phyloP scores from a whole-genome alignment of 306 rosid genomes.

The Inga leiocalycina region DNA sequence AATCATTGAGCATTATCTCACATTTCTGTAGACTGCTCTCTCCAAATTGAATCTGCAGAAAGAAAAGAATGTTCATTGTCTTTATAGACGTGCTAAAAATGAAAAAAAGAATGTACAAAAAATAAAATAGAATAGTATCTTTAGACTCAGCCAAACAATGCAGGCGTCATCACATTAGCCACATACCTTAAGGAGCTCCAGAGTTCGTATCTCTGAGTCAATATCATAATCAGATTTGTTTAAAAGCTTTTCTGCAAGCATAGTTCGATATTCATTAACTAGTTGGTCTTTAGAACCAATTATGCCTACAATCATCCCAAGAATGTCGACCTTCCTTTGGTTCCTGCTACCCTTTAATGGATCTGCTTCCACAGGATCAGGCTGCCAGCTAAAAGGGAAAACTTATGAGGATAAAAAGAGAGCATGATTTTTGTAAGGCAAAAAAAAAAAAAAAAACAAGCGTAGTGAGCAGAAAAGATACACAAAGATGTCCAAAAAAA shows the following conservation, averaged over 20 bases:
- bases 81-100: slow-evolving; percentile 16
- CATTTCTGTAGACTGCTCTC: slow-evolving; percentile 97
- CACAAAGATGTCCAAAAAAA: neutral
- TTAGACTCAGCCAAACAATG: slow-evolving; percentile 28
- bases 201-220: slow-evolving; percentile 89
- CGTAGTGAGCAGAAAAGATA: slow-evolving; percentile 16
- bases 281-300: slow-evolving; percentile 96
- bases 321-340: slow-evolving; percentile 92
- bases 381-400: slow-evolving; percentile 84
- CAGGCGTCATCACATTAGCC: slow-evolving; percentile 10
- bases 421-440: slow-evolving; percentile 13
- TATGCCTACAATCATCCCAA: slow-evolving; percentile 95
- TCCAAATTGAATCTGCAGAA: slow-evolving; percentile 89
- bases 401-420: slow-evolving; percentile 11
- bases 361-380: slow-evolving; percentile 98
- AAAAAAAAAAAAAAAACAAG: neutral
- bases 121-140: neutral
- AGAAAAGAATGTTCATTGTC: slow-evolving; percentile 35
- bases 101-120: no score
- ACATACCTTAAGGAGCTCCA: slow-evolving; percentile 91
- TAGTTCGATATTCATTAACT: slow-evolving; percentile 91
- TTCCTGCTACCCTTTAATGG: slow-evolving; percentile 88
- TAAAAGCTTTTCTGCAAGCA: slow-evolving; percentile 98
- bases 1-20: slow-evolving; percentile 94
- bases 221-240: slow-evolving; percentile 96